Base-by-base conservation (phyloP, 2,329 filamentous ascomycete species). In the Calonectria pseudoreteaudii region DNA sequence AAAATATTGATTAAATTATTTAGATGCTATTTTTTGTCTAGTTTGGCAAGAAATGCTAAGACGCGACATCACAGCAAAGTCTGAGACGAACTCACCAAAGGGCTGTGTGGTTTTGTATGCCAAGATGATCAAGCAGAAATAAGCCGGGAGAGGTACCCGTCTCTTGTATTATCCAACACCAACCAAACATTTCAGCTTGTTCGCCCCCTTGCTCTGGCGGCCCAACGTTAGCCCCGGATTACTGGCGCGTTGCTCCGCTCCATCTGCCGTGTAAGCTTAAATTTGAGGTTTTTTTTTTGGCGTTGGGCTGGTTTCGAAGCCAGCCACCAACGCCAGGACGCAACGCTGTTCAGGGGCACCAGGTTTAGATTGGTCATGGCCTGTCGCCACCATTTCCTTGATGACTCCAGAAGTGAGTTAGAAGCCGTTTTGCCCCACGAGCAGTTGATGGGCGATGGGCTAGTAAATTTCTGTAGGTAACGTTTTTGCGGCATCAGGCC, bases 241-340 rank as follows among this genome's bases (percentile, higher is more conserved):
- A 74, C 71, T n/a, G 26, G 16, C 11, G 38, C 23, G n/a, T 9
- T 53, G 26, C n/a, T 47, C 26, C 31, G 20, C 16, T 65, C 7
- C 41, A 56, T 60, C 53, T 76, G 34, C 49, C 67, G 30, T 68
- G 62, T 72, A 78, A 74, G 76, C 76, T 79, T 74, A 77, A 77
- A 53, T 34, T 71, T 66, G 53, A 72, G 64, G 34, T 71, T 67
- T 47, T 31, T 31, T 31, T 31, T 47, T 74, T 64, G 52, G 71
- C 52, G 41, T 1, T 20, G 31, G 34, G 44, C 16, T 71, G 26
- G 53, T 66, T 38, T 47, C 66, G 65, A 75, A 72, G 70, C 73
- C 73, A 66, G 66, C 68, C 68, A 72, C 68, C 62, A 49, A 72
- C 67, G 56, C 68, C 73, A 52, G 14, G 41, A 38, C 9, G 26